These are phyloP conservation scores for Aspergillus indologenus DNA, from an alignment of 495 filamentous ascomycete genomes.

Conservation along the genomic window DNA sequence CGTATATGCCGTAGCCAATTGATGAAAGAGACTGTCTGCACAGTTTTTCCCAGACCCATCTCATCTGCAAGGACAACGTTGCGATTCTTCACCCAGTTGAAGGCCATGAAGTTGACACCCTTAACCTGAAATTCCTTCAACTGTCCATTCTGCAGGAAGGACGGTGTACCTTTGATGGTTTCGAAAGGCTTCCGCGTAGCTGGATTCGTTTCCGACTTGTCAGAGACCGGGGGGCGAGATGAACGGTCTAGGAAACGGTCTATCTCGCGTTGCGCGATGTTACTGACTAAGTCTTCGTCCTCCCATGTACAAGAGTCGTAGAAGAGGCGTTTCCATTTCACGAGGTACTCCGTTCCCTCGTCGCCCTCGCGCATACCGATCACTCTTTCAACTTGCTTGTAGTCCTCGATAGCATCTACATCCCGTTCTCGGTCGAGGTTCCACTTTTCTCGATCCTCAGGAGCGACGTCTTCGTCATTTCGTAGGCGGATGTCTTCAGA, in stretches of 20 bases:
- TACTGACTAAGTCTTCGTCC: constrained; percentile 64
- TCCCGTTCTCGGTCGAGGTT: constrained; percentile 84
- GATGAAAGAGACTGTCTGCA: constrained; percentile 95
- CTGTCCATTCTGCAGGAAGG: constrained; percentile 79
- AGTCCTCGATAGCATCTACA: constrained; percentile 77
- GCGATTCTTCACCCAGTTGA: constrained; percentile 86
- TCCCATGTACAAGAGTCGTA: constrained; percentile 98
- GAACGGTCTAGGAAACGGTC: constrained; percentile 85
- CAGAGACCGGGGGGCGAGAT: constrained; percentile 69
- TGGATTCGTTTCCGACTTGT: constrained; percentile 68
- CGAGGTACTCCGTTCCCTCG: constrained; percentile 75
- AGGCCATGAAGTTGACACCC: constrained; percentile 89
- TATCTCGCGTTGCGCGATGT: constrained; percentile 78
- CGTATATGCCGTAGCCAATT: constrained; percentile 96
- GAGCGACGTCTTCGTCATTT: constrained; percentile 66
- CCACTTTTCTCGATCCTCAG: constrained; percentile 88
- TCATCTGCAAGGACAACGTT: constrained; percentile 98
- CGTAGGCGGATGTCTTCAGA: constrained; percentile 68
- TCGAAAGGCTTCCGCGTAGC: constrained; percentile 69
- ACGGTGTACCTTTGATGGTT: constrained; percentile 71
- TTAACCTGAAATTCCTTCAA: constrained; percentile 92
- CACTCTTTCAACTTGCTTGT: constrained; percentile 86
- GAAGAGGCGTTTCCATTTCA: constrained; percentile 85
- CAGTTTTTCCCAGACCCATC: constrained; percentile 98
- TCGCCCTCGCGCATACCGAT: constrained; percentile 76